These are phyloP conservation scores for Tylopilus sp. DNA, from an alignment of 1,284 basidiomycete genomes.

Conservation along the genomic window DNA sequence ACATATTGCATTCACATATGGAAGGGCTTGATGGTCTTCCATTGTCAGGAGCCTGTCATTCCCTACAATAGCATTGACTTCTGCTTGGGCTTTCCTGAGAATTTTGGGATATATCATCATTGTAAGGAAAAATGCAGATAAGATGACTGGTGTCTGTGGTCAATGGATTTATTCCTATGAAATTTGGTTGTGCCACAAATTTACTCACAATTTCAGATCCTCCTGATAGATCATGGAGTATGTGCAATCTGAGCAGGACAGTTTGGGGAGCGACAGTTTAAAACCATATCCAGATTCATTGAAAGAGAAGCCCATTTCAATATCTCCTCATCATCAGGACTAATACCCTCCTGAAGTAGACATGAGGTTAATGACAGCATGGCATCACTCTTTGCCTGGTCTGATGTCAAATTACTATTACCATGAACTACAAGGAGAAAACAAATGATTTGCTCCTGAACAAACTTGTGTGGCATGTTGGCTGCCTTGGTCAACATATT, in stretches of 20 bases:
- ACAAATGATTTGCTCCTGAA: no score
- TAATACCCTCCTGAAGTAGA: slow-evolving; percentile 1
- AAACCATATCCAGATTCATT: slow-evolving; percentile 19
- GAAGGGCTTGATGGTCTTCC: neutral
- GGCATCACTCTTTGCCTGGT: neutral
- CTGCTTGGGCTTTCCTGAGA: slow-evolving; percentile 4
- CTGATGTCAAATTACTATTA: no score
- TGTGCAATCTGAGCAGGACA: no score
- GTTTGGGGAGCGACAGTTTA: neutral
- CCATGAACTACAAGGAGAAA: no score
- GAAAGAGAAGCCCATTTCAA: slow-evolving; percentile 16
- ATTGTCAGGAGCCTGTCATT: slow-evolving; percentile 29
- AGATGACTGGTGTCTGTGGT: neutral
- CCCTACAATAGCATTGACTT: slow-evolving; percentile 3
- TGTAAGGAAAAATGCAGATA: neutral
- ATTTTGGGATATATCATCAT: neutral
- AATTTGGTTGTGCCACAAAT: no score
- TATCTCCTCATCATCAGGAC: slow-evolving; percentile 13
- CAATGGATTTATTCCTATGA: no score
- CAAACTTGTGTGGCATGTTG: neutral
- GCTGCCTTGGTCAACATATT: neutral
- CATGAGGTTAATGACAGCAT: neutral
- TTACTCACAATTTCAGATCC: slow-evolving; percentile 21
- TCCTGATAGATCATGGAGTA: slow-evolving; percentile 10
- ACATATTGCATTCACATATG: neutral